Evolutionary conservation across 1,284 basidiomycete genomes (phyloP).

Genomic region (Ganoderma sp.): DNA sequence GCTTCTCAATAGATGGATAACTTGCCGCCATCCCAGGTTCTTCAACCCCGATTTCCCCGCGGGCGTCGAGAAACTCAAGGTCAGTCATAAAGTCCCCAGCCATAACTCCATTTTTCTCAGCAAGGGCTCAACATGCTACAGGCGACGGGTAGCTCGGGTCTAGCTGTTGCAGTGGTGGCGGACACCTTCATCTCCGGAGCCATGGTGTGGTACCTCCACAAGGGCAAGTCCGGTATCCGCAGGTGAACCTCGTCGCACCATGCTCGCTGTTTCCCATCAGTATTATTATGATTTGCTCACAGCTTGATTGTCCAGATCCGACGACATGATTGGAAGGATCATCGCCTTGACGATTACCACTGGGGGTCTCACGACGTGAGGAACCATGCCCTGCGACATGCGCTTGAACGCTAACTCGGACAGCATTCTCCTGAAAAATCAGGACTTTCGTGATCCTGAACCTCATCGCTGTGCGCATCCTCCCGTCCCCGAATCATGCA

Average conservation of each 20-base stretch:
- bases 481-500: too few species aligned
- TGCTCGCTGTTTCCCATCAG: background rate
- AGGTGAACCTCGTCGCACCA: background rate
- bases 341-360: background rate
- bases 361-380: background rate
- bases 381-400: background rate
- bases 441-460: background rate
- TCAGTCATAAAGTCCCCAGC: background rate
- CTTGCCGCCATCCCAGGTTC: background rate
- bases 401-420: background rate
- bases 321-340: background rate
- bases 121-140: background rate
- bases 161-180: background rate
- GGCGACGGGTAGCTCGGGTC: background rate
- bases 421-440: too few species aligned
- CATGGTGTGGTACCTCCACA: conserved; percentile 4
- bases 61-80: background rate
- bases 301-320: background rate
- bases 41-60: conserved; percentile 1
- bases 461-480: background rate
- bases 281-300: background rate
- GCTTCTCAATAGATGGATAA: background rate
- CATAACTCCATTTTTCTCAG: background rate
- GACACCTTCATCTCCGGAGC: conserved; percentile 1
- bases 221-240: background rate